A percentile compares a stretch with the other conserved stretches of the same genome.
Evolutionary conservation across 2,329 filamentous ascomycete genomes (phyloP).

Genomic region (Aspergillus chevalieri): DNA sequence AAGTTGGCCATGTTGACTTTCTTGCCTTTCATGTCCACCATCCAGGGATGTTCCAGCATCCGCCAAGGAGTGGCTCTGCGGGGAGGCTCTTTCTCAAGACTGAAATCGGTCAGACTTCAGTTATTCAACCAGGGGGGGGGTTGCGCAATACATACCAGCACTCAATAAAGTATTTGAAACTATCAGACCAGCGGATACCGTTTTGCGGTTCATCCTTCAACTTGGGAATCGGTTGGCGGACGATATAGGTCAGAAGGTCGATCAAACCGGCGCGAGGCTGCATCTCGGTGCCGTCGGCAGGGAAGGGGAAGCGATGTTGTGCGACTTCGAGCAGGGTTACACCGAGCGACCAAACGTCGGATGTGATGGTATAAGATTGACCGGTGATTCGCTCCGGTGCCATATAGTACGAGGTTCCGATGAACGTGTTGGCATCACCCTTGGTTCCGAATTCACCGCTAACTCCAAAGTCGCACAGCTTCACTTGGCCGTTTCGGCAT

Average conservation of each 20-base stretch:
- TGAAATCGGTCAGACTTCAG: slow-evolving; percentile 35
- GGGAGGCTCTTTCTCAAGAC: slow-evolving; percentile 85
- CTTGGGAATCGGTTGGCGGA: slow-evolving; percentile 88
- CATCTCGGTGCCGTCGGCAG: slow-evolving; percentile 91
- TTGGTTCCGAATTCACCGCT: slow-evolving; percentile 98
- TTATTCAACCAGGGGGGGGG: not conserved
- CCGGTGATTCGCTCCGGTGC: slow-evolving; percentile 96
- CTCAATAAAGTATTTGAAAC: slow-evolving; percentile 98
- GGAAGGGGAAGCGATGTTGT: slow-evolving; percentile 96
- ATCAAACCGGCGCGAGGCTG: slow-evolving; percentile 89
- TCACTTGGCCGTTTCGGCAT: slow-evolving; percentile 86
- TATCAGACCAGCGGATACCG: slow-evolving; percentile 89
- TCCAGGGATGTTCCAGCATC: slow-evolving; percentile 99
- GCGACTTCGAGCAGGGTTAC: slow-evolving; percentile 98
- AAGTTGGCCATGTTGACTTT: slow-evolving; percentile 97
- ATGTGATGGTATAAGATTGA: slow-evolving; percentile 96
- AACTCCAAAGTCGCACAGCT: slow-evolving; percentile 97
- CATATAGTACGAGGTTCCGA: slow-evolving; percentile 99
- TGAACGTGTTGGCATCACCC: slow-evolving; percentile 97
- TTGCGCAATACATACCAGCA: slow-evolving; percentile 64
- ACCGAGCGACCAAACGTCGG: slow-evolving; percentile 95
- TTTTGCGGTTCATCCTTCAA: slow-evolving; percentile 90
- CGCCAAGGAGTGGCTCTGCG: slow-evolving; percentile 92
- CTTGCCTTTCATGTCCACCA: slow-evolving; percentile 91
- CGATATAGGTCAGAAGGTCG: slow-evolving; percentile 94